These are phyloP conservation scores for Incumbomyces lentus DNA, from an alignment of 2,329 filamentous ascomycete species.

Conservation along the genomic window DNA sequence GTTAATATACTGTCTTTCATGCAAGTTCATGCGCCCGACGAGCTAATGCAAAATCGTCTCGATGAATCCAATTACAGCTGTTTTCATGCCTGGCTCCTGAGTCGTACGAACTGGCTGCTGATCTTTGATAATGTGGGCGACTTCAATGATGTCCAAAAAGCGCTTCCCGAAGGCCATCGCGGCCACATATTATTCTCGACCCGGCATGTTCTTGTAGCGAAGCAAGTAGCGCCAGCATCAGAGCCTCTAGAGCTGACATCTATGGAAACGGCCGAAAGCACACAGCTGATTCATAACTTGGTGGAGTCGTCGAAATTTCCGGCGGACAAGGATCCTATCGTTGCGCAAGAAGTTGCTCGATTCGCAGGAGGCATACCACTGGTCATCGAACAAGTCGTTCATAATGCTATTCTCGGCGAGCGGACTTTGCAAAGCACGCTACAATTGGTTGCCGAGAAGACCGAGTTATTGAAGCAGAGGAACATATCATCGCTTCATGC, in stretches of 20 bases:
- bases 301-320: not conserved
- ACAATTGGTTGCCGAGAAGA: not conserved
- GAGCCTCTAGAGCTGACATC: not conserved
- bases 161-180: not conserved
- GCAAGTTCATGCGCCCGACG: not conserved
- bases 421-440: not conserved
- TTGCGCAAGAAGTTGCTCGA: not conserved
- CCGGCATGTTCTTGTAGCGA: not conserved
- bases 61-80: not conserved
- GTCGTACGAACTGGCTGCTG: not conserved
- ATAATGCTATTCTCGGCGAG: not conserved
- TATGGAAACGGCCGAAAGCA: not conserved
- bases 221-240: not conserved
- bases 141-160: not conserved
- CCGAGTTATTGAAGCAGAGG: not conserved
- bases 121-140: slow-evolving; percentile 2
- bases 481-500: slow-evolving; percentile 2
- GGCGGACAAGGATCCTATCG: not conserved
- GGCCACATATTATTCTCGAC: slow-evolving; percentile 3
- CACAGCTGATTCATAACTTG: not conserved
- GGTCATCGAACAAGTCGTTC: slow-evolving; percentile 5
- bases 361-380: slow-evolving; percentile 3
- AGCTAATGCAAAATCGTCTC: not conserved
- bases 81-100: slow-evolving; percentile 1
- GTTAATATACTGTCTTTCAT: not conserved